Evolutionary conservation across 176 grass and related monocot species (phyloP).

Genomic region (Oryza australiensis): DNA sequence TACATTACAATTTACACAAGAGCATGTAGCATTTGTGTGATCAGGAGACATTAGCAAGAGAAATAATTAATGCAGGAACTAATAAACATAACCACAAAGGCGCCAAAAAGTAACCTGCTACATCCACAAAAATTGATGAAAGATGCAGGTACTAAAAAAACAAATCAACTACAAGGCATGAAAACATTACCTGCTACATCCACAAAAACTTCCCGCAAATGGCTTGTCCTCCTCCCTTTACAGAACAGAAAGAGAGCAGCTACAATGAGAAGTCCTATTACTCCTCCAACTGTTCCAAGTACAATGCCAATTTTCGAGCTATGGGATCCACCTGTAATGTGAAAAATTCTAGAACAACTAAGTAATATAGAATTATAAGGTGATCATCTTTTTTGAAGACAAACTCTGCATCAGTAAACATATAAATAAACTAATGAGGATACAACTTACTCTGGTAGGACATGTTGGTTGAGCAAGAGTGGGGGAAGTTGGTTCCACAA

Average conservation of each 20-base stretch:
- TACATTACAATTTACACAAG: not conserved
- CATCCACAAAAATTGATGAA: not conserved
- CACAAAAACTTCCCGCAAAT: slow-evolving; percentile 63
- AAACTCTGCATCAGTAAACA: not conserved
- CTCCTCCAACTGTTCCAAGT: slow-evolving; percentile 72
- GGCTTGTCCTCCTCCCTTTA: slow-evolving; percentile 52
- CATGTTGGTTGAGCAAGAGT: slow-evolving; percentile 52
- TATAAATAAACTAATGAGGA: not conserved
- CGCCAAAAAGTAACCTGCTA: not conserved
- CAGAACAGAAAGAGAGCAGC: slow-evolving; percentile 62
- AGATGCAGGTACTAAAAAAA: not conserved
- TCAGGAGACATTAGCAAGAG: slow-evolving; percentile 7
- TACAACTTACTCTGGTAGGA: slow-evolving; percentile 55
- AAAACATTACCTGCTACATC: slow-evolving; percentile 70
- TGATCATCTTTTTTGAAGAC: not conserved
- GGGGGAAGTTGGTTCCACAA: slow-evolving; percentile 58
- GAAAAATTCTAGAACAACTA: slow-evolving; percentile 19
- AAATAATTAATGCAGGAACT: slow-evolving; percentile 1
- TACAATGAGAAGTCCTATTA: slow-evolving; percentile 56
- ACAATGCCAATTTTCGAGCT: slow-evolving; percentile 64
- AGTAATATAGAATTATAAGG: not conserved
- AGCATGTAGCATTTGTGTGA: not conserved
- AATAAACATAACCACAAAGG: not conserved
- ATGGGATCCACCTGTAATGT: slow-evolving; percentile 56
- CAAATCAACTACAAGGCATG: slow-evolving; percentile 6